Evolutionary conservation across 805 yeast species (phyloP).

Genomic region (Cyberlindnera japonica): DNA sequence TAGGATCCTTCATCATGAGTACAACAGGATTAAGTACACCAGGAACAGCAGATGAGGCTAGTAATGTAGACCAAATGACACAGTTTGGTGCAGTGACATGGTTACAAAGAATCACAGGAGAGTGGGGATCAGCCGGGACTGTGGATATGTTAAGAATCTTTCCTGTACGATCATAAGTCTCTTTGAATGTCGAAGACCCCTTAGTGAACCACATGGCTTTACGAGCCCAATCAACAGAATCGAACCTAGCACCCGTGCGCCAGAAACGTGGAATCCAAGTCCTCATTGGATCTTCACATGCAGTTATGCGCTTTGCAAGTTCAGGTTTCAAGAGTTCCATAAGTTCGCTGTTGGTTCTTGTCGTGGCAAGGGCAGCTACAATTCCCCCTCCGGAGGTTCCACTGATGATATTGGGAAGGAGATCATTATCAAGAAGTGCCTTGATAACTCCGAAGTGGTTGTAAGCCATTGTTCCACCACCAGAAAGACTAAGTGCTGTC

Average conservation of each 20-base stretch:
- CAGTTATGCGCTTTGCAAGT: conserved; percentile 59
- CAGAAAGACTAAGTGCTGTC: conserved; percentile 68
- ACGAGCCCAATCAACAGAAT: conserved; percentile 69
- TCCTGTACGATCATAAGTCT: conserved; percentile 66
- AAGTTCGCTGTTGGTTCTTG: conserved; percentile 67
- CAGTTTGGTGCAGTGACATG: conserved; percentile 76
- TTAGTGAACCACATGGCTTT: conserved; percentile 65
- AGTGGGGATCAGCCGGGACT: conserved; percentile 77
- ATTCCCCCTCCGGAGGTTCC: conserved; percentile 85
- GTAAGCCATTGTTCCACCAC: conserved; percentile 78
- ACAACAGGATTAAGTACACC: conserved; percentile 79
- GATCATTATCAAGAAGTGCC: conserved; percentile 63
- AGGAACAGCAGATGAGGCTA: conserved; percentile 82
- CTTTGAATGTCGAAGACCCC: conserved; percentile 70
- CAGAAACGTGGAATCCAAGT: conserved; percentile 64
- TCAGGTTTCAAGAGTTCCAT: conserved; percentile 49
- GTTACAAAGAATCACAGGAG: conserved; percentile 76
- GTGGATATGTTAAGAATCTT: conserved; percentile 68
- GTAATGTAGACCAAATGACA: conserved; percentile 72
- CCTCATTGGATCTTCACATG: conserved; percentile 60
- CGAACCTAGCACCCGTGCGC: conserved; percentile 76
- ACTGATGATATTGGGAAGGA: conserved; percentile 63
- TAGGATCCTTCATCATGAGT: conserved; percentile 59
- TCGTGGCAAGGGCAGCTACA: conserved; percentile 68
- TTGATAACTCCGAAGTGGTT: conserved; percentile 74